Evolutionary conservation across 2,329 filamentous ascomycete species (phyloP).

Genomic region (Phaeoacremonium minimum): DNA sequence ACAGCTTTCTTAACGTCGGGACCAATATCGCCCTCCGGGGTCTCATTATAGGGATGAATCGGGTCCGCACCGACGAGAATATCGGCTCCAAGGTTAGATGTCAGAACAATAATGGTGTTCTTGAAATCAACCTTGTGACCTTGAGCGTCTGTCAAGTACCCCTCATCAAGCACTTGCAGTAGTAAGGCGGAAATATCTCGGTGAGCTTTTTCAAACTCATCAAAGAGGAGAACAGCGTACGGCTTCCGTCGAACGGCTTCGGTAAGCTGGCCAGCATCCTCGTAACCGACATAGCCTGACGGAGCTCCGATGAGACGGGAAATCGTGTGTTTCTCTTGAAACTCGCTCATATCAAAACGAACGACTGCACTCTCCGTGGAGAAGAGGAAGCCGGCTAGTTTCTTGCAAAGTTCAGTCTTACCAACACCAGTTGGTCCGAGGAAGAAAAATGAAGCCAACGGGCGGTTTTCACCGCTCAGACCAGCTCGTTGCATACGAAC

Average conservation of each 20-base stretch:
- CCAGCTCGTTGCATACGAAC: slow-evolving; percentile 92
- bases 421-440: slow-evolving; percentile 93
- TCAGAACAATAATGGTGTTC: slow-evolving; percentile 94
- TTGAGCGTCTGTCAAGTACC: slow-evolving; percentile 91
- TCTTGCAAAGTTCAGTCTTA: slow-evolving; percentile 97
- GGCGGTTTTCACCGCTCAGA: slow-evolving; percentile 84
- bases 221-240: slow-evolving; percentile 90
- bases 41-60: slow-evolving; percentile 59
- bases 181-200: slow-evolving; percentile 89
- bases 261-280: slow-evolving; percentile 92
- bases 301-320: slow-evolving; percentile 89
- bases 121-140: slow-evolving; percentile 96
- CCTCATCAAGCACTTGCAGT: slow-evolving; percentile 92
- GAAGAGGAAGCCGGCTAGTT: slow-evolving; percentile 89
- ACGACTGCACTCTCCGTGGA: slow-evolving; percentile 87
- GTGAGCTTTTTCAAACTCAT: slow-evolving; percentile 97
- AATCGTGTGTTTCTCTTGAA: slow-evolving; percentile 95
- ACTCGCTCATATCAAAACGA: slow-evolving; percentile 96
- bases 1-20: slow-evolving; percentile 72
- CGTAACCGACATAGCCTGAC: slow-evolving; percentile 93
- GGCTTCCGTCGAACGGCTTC: slow-evolving; percentile 93
- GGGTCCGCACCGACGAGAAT: slow-evolving; percentile 77
- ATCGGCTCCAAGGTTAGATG: slow-evolving; percentile 89
- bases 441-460: slow-evolving; percentile 95
- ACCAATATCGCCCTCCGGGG: slow-evolving; percentile 64